A percentile compares a stretch with the other conserved stretches of the same genome.
phyloP scores from a whole-genome alignment of 495 filamentous ascomycete species.

The Ascobolus immersus region DNA sequence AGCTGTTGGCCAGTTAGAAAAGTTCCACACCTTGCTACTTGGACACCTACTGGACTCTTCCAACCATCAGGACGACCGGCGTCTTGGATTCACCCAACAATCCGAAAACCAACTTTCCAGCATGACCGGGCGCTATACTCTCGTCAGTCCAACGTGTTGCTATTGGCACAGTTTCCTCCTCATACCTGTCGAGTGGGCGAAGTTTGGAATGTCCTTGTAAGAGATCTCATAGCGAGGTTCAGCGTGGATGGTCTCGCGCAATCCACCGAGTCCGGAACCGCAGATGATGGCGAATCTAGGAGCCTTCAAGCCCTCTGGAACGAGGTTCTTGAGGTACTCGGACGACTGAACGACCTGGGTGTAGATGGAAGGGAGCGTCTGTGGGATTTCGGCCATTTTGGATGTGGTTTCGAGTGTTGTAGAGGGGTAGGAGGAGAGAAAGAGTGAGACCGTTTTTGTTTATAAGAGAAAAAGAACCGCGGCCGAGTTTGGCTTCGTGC shows the following conservation, averaged over 20 bases:
- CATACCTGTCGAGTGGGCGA: conserved; percentile 39
- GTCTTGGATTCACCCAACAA: conserved; percentile 26
- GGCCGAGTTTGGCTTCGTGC: too few species aligned
- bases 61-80: conserved; percentile 46
- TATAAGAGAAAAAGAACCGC: too few species aligned
- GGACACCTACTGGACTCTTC: conserved; percentile 40
- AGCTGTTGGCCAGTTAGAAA: conserved; percentile 23
- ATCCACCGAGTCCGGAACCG: conserved; percentile 44
- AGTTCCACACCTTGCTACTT: neutral
- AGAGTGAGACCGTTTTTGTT: too few species aligned
- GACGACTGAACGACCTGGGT: conserved; percentile 6
- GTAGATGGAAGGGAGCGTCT: too few species aligned
- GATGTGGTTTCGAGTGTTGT: too few species aligned
- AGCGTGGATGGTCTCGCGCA: conserved; percentile 32
- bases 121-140: conserved; percentile 38
- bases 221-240: conserved; percentile 29
- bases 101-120: conserved; percentile 49
- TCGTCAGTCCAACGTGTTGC: neutral
- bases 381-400: too few species aligned
- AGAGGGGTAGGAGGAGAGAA: too few species aligned
- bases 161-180: too few species aligned
- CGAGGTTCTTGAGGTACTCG: conserved; percentile 5
- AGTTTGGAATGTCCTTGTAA: conserved; percentile 39
- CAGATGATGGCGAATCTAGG: conserved; percentile 46
- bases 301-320: conserved; percentile 24